Evolutionary conservation across 1,284 basidiomycete species (phyloP), one percentile per base, ranked within the genome.

Genomic region (Ustilago bromivora): DNA sequence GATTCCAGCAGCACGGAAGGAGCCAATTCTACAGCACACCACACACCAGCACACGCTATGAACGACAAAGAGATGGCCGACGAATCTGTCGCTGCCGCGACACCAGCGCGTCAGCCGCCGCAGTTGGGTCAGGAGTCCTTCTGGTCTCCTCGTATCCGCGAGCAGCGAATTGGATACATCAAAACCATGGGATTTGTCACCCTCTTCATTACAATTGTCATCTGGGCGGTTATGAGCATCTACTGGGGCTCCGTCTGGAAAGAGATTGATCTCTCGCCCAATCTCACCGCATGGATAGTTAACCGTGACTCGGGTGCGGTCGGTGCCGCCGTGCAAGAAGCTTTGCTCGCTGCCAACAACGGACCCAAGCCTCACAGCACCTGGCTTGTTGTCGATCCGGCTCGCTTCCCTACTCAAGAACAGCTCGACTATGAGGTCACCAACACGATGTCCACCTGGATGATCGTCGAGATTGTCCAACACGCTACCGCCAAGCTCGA

Each of bases 181-280:
- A 79, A 76, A 38, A 76, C 69, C 1, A 66, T 84, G 8, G 66
- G 58, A 4, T 19, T 56, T 5, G 46, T 65, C 1, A 75, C 75
- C 0, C 1, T 81, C n/a, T 8, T 80, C 5, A 75, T 84, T 58
- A 72, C 62, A 52, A 6, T 84, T 17, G 31, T 65, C 32, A 73
- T 80, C 43, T 84, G 81, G 80, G 36, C 57, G 8, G 12, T 76
- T 28, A 60, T 80, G 12, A 36, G 75, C 7, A 81, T 85, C 56
- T 83, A 84, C 69, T 84, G 83, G 84, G 84, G 79, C 19, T 79
- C 78, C 0, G 61, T 85, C 1, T 85, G 72, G 63, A 76, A 78
- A 43, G 70, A 73, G 43, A 49, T 55, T 23, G 76, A 79, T 17
- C 61, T 68, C 13, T 75, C 79, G 2, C 76, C 78, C 32, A 74